These are phyloP conservation scores for Phoma sp. DNA, from an alignment of 2,329 filamentous ascomycete species.

Conservation along the genomic window DNA sequence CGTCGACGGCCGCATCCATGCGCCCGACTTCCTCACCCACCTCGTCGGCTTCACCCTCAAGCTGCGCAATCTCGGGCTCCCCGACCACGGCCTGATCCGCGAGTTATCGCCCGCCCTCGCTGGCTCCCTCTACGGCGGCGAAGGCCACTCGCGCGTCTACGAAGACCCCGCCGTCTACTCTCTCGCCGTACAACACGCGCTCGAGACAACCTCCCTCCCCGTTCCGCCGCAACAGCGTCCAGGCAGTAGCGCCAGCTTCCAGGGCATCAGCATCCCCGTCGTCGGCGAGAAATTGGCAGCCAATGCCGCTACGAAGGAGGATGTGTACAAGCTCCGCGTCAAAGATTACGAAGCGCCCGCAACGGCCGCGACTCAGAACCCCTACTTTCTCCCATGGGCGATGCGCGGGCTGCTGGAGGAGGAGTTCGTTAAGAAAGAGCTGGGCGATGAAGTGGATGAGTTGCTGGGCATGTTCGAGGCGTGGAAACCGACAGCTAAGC, in stretches of 20 bases:
- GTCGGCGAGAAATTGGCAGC: constrained; percentile 35
- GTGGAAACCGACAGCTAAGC: constrained; percentile 90
- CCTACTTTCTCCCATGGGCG: constrained; percentile 92
- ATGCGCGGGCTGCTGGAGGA: constrained; percentile 94
- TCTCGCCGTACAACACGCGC: constrained; percentile 55
- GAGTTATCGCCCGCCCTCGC: constrained; percentile 89
- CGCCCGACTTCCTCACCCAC: constrained; percentile 91
- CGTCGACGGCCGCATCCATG: constrained; percentile 89
- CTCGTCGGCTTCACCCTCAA: constrained; percentile 93
- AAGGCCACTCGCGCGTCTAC: constrained; percentile 92
- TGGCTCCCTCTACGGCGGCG: constrained; percentile 87
- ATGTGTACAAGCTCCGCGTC: constrained; percentile 39
- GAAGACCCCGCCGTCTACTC: constrained; percentile 87
- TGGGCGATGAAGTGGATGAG: constrained; percentile 77
- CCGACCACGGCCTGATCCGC: constrained; percentile 90
- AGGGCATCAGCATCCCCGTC: constrained; percentile 42
- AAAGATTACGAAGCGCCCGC: constrained; percentile 42
- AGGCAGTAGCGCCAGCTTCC: constrained; percentile 30
- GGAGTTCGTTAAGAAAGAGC: constrained; percentile 82
- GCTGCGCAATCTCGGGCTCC: constrained; percentile 88
- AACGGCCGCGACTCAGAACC: constrained; percentile 63
- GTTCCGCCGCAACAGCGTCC: constrained; percentile 29
- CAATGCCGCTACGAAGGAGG: constrained; percentile 15
- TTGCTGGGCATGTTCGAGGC: constrained; percentile 88
- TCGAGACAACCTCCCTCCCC: constrained; percentile 54